Base-by-base conservation (phyloP, 2,329 filamentous ascomycete species). In the Cercospora sp. region DNA sequence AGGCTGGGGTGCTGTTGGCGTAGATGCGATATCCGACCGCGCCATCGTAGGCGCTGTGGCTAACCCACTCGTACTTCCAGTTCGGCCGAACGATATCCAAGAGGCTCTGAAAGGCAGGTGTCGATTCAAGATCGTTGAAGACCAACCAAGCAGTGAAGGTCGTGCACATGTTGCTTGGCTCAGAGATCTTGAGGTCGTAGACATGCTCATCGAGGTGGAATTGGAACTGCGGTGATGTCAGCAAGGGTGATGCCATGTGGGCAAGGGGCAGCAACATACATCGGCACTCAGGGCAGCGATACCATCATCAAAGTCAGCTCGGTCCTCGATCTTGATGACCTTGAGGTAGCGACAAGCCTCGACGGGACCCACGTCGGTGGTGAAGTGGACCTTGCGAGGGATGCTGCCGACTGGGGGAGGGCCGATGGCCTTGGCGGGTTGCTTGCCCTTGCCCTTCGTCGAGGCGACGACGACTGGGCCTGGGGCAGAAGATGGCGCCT, bases 101-200 rank as follows among this genome's bases (percentile, higher is more conserved):
- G 26, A 30, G 12, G 18, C 32, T 51, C 49, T 28, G 18, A 21
- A 40, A 24, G 32, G 16, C 16, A 12, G 18, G 68, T n/a, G 80
- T 77, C 24, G 80, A 75, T 21, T 71, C 69, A n/a, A 82, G 69
- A 63, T 79, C 75, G 64, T 83, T 80, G 70, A 82, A 82, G 62
- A 75, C 75, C 55, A 81, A 57, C 66, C 65, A 72, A 21, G 74
- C 28, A 4, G 49, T 68, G 55, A 70, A 28, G 37, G 57, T 51
- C 24, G 37, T 61, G 45, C 57, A 30, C 21, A 16, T 32, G 40
- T 65, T 30, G 28, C 53, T 57, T 30, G 51, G 64, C 30, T 16
- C 12, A 4, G 53, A 16, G 34, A 64, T 34, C 59, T 72, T 67
- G 63, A 64, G 55, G 18, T 62, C 71, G 40, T 43, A 64, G 49